Conservation (phyloP, 148 eudicot genomes). For the Rhododendron ovatum region DNA sequence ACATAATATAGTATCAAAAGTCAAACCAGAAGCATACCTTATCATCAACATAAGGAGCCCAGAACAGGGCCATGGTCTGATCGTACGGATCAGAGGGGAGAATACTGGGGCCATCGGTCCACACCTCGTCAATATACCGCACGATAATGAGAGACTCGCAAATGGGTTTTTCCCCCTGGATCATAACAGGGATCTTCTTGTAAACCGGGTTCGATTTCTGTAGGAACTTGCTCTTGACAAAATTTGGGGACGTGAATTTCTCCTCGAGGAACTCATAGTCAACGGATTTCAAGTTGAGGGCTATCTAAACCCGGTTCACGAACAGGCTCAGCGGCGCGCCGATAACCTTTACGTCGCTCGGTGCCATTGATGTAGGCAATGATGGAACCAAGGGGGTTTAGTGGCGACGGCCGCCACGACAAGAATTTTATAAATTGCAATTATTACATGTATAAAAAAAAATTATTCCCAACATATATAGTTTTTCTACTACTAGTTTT, state of each 20-base stretch:
- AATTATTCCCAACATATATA: too few relatives aligned
- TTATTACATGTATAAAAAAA: too few relatives aligned
- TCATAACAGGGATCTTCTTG: conserved; percentile 63
- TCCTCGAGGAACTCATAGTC: conserved; percentile 35
- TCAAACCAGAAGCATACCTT: conserved; percentile 21
- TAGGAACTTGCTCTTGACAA: conserved; percentile 45
- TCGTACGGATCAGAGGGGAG: conserved; percentile 61
- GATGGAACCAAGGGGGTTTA: too few relatives aligned
- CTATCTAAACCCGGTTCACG: conserved; percentile 20
- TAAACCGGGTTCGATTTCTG: conserved; percentile 56
- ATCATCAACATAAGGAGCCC: conserved; percentile 54
- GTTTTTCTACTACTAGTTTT: too few relatives aligned
- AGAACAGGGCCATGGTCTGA: conserved; percentile 53
- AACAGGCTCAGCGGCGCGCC: conserved; percentile 25
- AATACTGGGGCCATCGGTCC: conserved; percentile 35
- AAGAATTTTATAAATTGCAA: too few relatives aligned
- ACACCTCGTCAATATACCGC: neutral
- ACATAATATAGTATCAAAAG: too few relatives aligned
- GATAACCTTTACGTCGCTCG: conserved; percentile 19
- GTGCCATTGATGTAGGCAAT: conserved; percentile 9
- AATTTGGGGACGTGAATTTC: neutral
- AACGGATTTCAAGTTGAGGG: conserved; percentile 33
- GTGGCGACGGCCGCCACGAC: too few relatives aligned
- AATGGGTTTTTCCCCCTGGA: conserved; percentile 41
- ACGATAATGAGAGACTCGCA: conserved; percentile 52